These are phyloP conservation scores for Umbelopsis ramanniana DNA, from an alignment of 192 early-diverging fungal species.

Conservation along the genomic window DNA sequence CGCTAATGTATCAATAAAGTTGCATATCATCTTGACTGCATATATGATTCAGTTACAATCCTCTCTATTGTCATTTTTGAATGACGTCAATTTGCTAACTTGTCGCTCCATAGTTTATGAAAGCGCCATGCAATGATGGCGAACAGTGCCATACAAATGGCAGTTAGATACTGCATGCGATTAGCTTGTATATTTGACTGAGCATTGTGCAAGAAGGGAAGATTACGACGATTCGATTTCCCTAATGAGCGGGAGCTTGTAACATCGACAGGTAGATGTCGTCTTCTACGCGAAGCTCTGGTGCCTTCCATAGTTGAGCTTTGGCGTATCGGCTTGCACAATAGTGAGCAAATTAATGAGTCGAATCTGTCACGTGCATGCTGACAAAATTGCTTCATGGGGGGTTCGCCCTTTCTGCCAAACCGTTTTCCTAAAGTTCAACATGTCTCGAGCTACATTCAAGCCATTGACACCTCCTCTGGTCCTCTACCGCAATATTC, in stretches of 20 bases:
- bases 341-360: not conserved
- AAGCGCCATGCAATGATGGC: not conserved
- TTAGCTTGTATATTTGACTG: too few relatives aligned
- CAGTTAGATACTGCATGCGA: not conserved
- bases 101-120: not conserved
- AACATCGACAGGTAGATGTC: conserved; percentile 2
- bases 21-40: not conserved
- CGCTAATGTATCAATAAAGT: conserved; percentile 20
- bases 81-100: not conserved
- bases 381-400: not conserved
- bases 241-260: not conserved
- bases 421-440: not conserved
- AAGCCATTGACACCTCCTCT: conserved; percentile 55
- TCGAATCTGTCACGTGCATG: not conserved
- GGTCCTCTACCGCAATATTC: conserved; percentile 56
- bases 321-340: not conserved
- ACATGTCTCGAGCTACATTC: conserved; percentile 12
- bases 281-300: conserved; percentile 8
- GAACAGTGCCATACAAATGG: conserved; percentile 2
- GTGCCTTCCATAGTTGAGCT: not conserved
- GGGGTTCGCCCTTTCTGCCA: not conserved
- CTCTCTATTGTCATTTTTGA: not conserved
- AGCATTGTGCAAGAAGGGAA: not conserved
- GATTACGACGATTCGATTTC: not conserved
- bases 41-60: not conserved